Evolutionary conservation across 495 filamentous ascomycete genomes (phyloP), one percentile per base, ranked within the genome.

Genomic region (Penicillium pancosmium): DNA sequence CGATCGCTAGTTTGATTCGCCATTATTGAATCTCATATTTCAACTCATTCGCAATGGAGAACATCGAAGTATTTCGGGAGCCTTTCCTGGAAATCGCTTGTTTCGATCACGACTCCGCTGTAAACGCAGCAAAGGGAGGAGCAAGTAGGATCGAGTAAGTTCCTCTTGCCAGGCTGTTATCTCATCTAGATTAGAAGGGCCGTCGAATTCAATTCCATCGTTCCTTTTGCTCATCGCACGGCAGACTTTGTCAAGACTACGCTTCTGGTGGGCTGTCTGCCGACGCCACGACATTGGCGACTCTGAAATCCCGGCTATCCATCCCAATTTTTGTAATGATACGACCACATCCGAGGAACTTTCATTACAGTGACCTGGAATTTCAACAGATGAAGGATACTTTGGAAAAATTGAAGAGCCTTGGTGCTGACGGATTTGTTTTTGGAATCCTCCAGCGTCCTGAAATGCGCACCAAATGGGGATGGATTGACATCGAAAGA

Each of bases 241-340:
- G 1, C 16, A 73, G 70, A 27, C 36, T 73, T 47, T 73, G 70
- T 55, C 35, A 56, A 11, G 66, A 73, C 60, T 84, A 65, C 72
- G 71, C 56, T 8, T 57, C 59, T 18, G 71, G 64, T 2, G 72
- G 68, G 1, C 65, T 67, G n/a, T 60, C 66, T 6, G 60, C 66
- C n/a, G 54, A 64, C 23, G 33, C 54, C 15, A 25, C 48, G 2
- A 54, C 59, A 3, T 57, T 75, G 2, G 25, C 38, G 12, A 19
- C 48, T 1, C 27, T 75, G 38, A 70, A 70, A 54, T 57, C 70
- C 15, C 58, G 65, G 36, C 52, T 77, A 15, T 33, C 56, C 0
- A 76, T 79, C 33, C 79, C 82, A 0, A 68, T 83, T 13, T 76
- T 76, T 54, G 72, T 78, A 16, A 84, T 84, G 81, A 77, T 82